Conservation (phyloP, 2,329 filamentous ascomycete genomes). For the Periconia macrospinosa region DNA sequence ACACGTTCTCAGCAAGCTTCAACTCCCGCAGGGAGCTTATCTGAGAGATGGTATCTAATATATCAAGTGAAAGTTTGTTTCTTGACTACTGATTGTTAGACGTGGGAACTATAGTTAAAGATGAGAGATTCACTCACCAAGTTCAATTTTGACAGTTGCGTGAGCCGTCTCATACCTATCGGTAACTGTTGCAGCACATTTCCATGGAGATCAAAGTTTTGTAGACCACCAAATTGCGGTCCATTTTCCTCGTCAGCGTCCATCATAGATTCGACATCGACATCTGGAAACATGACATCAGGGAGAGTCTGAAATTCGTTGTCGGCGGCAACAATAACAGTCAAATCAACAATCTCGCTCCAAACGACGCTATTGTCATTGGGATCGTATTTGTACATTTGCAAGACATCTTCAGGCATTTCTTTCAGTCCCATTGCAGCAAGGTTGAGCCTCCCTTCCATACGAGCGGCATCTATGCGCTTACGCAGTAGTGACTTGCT, state of each 20-base stretch:
- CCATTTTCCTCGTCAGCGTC: slow-evolving; percentile 66
- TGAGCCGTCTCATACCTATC: slow-evolving; percentile 71
- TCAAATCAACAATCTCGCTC: slow-evolving; percentile 90
- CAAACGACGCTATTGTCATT: slow-evolving; percentile 69
- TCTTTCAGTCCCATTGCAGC: slow-evolving; percentile 77
- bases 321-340: slow-evolving; percentile 81
- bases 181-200: slow-evolving; percentile 76
- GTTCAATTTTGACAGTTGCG: slow-evolving; percentile 78
- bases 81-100: slow-evolving; percentile 60
- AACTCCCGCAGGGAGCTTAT: slow-evolving; percentile 75
- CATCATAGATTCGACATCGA: slow-evolving; percentile 54
- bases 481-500: slow-evolving; percentile 70
- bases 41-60: slow-evolving; percentile 73
- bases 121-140: slow-evolving; percentile 57
- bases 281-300: slow-evolving; percentile 78
- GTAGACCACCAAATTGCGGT: slow-evolving; percentile 79
- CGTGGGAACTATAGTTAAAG: background rate
- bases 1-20: slow-evolving; percentile 62
- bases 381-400: slow-evolving; percentile 81
- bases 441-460: slow-evolving; percentile 83
- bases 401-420: slow-evolving; percentile 79
- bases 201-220: slow-evolving; percentile 82
- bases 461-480: slow-evolving; percentile 71
- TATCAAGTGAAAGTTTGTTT: slow-evolving; percentile 75
- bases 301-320: slow-evolving; percentile 80